Percentiles rank a stretch among this genome's conserved stretches.
These are phyloP conservation scores for Vitis hybrid DNA, from an alignment of 177 flowering plant species.

Conservation along the genomic window DNA sequence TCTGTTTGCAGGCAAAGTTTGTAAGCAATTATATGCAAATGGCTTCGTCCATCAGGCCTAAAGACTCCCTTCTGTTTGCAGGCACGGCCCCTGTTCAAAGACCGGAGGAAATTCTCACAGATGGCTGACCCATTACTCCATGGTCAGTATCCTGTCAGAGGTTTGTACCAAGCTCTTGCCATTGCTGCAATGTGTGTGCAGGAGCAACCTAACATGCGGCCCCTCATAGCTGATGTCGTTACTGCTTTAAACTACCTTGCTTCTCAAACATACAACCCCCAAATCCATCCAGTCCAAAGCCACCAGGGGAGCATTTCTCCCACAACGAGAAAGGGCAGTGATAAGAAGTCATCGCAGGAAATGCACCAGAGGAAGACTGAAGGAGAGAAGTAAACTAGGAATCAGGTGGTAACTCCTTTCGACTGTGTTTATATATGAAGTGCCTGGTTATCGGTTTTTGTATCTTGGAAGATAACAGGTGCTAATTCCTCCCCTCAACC, in stretches of 20 bases:
- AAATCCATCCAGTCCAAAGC: conserved; percentile 6
- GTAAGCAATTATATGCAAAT: too few relatives aligned
- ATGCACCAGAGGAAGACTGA: neutral
- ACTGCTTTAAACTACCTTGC: conserved; percentile 56
- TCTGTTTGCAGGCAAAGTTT: too few relatives aligned
- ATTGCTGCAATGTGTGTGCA: conserved; percentile 75
- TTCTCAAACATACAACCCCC: conserved; percentile 39
- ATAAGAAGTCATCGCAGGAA: neutral
- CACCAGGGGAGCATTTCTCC: conserved; percentile 1
- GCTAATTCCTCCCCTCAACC: neutral
- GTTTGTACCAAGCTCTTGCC: conserved; percentile 66
- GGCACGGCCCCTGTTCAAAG: conserved; percentile 65
- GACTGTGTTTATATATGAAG: conserved; percentile 2
- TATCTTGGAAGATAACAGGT: conserved; percentile 21
- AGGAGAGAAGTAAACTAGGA: neutral
- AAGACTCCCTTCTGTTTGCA: conserved; percentile 19
- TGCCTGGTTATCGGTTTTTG: conserved; percentile 33
- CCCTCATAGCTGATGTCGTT: conserved; percentile 49
- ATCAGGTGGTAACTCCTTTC: neutral
- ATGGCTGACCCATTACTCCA: conserved; percentile 58
- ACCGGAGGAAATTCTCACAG: conserved; percentile 42
- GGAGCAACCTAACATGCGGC: conserved; percentile 62
- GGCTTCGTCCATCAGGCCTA: too few relatives aligned
- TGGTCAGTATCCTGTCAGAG: conserved; percentile 52
- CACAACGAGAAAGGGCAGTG: neutral